A percentile compares a stretch with the other conserved stretches of the same genome.
phyloP scores from a whole-genome alignment of 129 eudicot species.

The Pseudognaphalium luteoalbum region DNA sequence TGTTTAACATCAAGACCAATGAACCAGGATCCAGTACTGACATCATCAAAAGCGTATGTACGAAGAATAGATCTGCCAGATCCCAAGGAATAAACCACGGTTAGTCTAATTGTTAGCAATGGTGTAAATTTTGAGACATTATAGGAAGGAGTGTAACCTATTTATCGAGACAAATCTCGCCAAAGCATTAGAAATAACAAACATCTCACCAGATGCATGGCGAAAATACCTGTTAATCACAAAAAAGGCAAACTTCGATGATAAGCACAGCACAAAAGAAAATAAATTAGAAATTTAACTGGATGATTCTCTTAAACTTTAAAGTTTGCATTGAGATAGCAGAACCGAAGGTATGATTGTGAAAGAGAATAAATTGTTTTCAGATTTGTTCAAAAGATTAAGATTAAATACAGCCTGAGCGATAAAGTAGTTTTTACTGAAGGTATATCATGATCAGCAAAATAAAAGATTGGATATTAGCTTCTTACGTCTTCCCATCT shows the following conservation, averaged over 20 bases:
- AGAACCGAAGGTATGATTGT: neutral
- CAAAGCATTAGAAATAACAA: conserved; percentile 81
- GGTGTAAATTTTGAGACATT: conserved; percentile 2
- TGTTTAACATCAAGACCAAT: conserved; percentile 91
- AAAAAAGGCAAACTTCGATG: neutral
- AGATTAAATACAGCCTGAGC: neutral
- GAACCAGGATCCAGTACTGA: conserved; percentile 95
- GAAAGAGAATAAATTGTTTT: neutral
- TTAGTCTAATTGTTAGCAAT: conserved; percentile 25
- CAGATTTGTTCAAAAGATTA: neutral
- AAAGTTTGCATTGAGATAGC: neutral
- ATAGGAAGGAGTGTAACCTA: conserved; percentile 47
- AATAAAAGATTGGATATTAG: neutral
- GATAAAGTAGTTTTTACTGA: conserved; percentile 1
- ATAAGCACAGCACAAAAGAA: neutral
- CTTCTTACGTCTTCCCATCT: conserved; percentile 84
- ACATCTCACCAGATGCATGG: conserved; percentile 95
- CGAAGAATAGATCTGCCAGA: conserved; percentile 77
- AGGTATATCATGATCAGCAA: neutral
- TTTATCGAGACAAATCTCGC: conserved; percentile 87
- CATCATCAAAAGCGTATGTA: conserved; percentile 93
- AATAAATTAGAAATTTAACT: neutral
- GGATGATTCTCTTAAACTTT: neutral
- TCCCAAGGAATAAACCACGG: conserved; percentile 15
- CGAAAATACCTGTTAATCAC: conserved; percentile 71